These are phyloP conservation scores for Pythium rhizo-oryzae DNA, from an alignment of 352 stramenopile genomes.

Conservation along the genomic window DNA sequence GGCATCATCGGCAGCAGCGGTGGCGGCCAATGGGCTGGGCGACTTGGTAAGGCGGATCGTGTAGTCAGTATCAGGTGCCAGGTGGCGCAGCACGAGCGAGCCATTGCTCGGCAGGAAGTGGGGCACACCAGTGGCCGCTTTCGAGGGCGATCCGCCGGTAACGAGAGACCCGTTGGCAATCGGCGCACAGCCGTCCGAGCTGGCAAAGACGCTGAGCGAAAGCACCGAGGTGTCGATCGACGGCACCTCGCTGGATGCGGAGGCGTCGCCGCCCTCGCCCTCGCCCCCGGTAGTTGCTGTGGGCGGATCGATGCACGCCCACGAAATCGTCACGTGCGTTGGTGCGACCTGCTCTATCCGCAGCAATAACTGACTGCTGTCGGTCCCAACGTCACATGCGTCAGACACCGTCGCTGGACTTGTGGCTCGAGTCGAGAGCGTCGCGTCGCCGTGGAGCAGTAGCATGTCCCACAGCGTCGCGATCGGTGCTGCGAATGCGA, in stretches of 20 bases:
- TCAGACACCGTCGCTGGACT: too few species aligned
- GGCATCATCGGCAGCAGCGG: not conserved
- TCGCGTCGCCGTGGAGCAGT: not conserved
- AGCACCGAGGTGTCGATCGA: constrained; percentile 1
- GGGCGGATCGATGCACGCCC: not conserved
- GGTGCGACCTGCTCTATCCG: constrained; percentile 18
- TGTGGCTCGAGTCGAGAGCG: too few species aligned
- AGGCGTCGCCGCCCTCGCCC: too few species aligned
- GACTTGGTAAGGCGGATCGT: constrained; percentile 24
- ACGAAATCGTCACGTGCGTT: constrained; percentile 18
- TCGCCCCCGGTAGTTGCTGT: not conserved
- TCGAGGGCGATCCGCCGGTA: not conserved
- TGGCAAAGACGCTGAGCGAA: not conserved
- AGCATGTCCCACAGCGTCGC: constrained; percentile 20
- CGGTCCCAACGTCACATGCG: too few species aligned
- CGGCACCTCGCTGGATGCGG: not conserved
- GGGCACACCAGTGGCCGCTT: not conserved
- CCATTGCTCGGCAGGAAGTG: constrained; percentile 22
- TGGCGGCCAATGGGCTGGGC: not conserved
- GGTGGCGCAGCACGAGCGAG: constrained; percentile 17
- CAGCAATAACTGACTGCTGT: not conserved
- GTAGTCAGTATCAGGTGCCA: constrained; percentile 25
- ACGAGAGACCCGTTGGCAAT: too few species aligned
- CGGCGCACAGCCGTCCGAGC: not conserved
- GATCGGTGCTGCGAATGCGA: not conserved